Evolutionary conservation across 1,139 yeast genomes (phyloP), one percentile per base, ranked within the genome.

Genomic region (Taphrina sp.): DNA sequence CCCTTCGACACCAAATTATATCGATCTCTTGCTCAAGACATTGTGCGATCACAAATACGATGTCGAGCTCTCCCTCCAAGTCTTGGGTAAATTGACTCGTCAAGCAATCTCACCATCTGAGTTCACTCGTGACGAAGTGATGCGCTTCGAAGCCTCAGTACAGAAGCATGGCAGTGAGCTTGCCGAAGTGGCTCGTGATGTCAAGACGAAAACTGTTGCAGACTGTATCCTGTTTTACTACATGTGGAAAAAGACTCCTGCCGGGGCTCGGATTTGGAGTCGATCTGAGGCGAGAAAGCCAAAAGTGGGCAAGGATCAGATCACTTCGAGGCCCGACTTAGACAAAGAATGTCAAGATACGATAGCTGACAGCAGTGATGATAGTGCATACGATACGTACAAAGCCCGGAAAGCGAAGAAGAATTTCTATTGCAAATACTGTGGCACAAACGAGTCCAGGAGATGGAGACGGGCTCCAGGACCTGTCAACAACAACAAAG

Each of bases 161-260:
- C 73, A 74, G 35, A 76, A 77, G 58, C 78, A 78, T 66, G 97
- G 96, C 5, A 82, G 88, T 66, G 96, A 90, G 65, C 70, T 90
- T 20, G 81, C 80, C 64, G 88, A 85, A 1, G 94, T 87, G 0
- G 79, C 69, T 62, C 78, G 81, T 64, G 78, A 76, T 60, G 94
- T 90, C 3, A 77, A 77, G 38, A 76, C 89, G 0, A 94, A 85
- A 62, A 74, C 87, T 0, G 73, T 81, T 54, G 77, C 90, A 0
- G 85, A 83, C 81, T 76, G 89, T 61, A 96, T 90, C 0, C 71
- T 96, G 54, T 90, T 77, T 66, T 90, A 87, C 65, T 90, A 90
- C 65, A 72, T 85, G 52, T 90, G 97, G 97, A 90, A 90, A 69
- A 90, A 90, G 68, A 83, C 96, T 0, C 73, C 77, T 28, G 76